Conservation (phyloP, 2,329 filamentous ascomycete species). For the Arthrocladium fulminans region DNA sequence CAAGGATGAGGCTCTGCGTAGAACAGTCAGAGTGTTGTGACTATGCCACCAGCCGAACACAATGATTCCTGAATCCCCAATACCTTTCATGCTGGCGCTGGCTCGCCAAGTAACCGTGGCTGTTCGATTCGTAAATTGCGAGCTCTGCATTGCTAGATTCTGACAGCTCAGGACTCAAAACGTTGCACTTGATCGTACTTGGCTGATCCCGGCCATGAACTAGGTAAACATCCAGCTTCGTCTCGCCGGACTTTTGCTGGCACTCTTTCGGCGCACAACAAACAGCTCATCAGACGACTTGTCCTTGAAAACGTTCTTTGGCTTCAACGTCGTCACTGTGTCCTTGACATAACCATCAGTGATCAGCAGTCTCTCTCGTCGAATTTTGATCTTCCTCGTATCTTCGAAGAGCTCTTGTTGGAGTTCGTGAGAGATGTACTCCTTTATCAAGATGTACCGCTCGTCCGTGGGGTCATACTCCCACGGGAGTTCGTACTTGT, state of each 20-base stretch:
- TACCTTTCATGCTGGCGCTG: too few species aligned
- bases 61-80: too few species aligned
- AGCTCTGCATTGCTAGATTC: too few species aligned
- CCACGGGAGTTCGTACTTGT: conserved; percentile 39
- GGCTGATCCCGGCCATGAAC: too few species aligned
- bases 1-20: too few species aligned
- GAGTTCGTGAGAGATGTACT: conserved; percentile 62
- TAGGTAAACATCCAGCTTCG: not conserved
- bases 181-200: too few species aligned
- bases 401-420: conserved; percentile 66
- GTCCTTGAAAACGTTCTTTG: conserved; percentile 30
- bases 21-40: too few species aligned
- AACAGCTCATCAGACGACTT: conserved; percentile 37
- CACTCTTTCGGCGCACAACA: conserved; percentile 38
- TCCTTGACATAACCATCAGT: conserved; percentile 20
- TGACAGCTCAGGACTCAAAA: too few species aligned
- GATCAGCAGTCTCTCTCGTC: conserved; percentile 32
- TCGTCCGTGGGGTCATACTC: conserved; percentile 46
- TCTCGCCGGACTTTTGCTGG: conserved; percentile 3
- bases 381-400: conserved; percentile 56
- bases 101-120: too few species aligned
- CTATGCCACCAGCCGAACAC: too few species aligned
- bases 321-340: conserved; percentile 20
- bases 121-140: too few species aligned
- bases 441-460: conserved; percentile 63